Evolutionary conservation across 352 stramenopile species (phyloP), one percentile per base, ranked within the genome.

Genomic region (Phytophthora cryptogea): DNA sequence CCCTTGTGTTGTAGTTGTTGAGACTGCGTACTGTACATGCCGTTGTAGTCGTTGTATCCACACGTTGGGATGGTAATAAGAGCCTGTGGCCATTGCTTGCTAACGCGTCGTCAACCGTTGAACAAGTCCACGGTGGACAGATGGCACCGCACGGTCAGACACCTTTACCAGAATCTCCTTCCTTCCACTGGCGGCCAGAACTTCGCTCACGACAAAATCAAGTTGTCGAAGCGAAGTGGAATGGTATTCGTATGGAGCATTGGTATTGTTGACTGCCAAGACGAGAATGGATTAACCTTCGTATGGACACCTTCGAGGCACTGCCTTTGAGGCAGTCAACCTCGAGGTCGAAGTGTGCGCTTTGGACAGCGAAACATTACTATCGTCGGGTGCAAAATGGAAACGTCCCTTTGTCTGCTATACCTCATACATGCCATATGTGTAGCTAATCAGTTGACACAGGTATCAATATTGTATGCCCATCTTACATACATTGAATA

Each of bases 1-100:
- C 54, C 6, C 46, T 66, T 7, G 50, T 60, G 43, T 3, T 64
- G 31, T 72, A 61, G 31, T 44, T 37, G 32, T 37, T n/a, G 31
- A 7, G 14, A 45, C 28, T 14, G 8, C 13, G 27, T 46, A 41
- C 13, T 23, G 8, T 48, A 46, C 28, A 28, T 46, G 10, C 46
- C 52, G 49, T 49, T 41, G 51, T n/a, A 51, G 57, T 49, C 9
- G 32, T 45, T 30, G 35, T 20, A 41, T 13, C 35, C 35, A 23
- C 36, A 36, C 26, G 41, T 52, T 51, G 5, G 45, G 47, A 43
- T 59, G 23, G 36, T 46, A 56, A 55, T 51, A 54, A 49, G 60
- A 54, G 31, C 7, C n/a, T 6, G 33, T n/a, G 11, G 10, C 4
- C 37, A 27, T 47, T 52, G 58, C 10, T 67, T 57, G 59, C 50